Percentiles rank a stretch among this genome's conserved stretches.
Evolutionary conservation across 2,329 filamentous ascomycete genomes (phyloP).

Genomic region (Talaromyces sp.): DNA sequence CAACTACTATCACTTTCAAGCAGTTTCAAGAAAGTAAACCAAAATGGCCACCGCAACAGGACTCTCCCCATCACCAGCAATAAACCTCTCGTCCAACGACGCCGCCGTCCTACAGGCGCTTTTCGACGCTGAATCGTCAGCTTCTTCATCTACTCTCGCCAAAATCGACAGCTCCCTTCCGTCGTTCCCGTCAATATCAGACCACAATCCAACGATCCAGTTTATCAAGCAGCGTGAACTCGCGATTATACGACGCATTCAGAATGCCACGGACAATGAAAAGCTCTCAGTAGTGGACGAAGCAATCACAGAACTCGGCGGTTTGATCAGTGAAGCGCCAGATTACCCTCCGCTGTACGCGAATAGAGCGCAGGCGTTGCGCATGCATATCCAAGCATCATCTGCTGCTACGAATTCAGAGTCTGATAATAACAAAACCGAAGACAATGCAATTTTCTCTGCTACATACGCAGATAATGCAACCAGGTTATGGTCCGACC

Average conservation of each 20-base stretch:
- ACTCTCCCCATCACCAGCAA: constrained; percentile 19
- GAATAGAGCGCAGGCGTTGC: constrained; percentile 51
- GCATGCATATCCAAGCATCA: constrained; percentile 31
- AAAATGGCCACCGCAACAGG: constrained; percentile 12
- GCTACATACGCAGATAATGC: constrained; percentile 16
- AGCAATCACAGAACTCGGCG: constrained; percentile 36
- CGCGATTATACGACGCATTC: constrained; percentile 36
- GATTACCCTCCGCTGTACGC: constrained; percentile 52
- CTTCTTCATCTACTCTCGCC: constrained; percentile 24
- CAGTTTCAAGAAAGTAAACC: neutral
- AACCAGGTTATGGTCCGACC: constrained; percentile 30
- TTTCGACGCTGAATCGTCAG: constrained; percentile 43
- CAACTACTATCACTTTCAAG: neutral
- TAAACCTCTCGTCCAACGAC: constrained; percentile 38
- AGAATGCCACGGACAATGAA: constrained; percentile 14
- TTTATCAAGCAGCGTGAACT: constrained; percentile 36
- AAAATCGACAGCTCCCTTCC: constrained; percentile 36
- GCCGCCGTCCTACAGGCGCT: constrained; percentile 43
- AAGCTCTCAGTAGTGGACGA: constrained; percentile 20
- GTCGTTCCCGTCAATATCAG: constrained; percentile 36
- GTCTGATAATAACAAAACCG: constrained; percentile 1
- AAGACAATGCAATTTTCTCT: constrained; percentile 20
- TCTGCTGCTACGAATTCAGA: neutral
- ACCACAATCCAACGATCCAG: constrained; percentile 24
- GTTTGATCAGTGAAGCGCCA: constrained; percentile 40